These are phyloP conservation scores for Psilocybe azurescens DNA, from an alignment of 768 basidiomycete species.

Conservation along the genomic window DNA sequence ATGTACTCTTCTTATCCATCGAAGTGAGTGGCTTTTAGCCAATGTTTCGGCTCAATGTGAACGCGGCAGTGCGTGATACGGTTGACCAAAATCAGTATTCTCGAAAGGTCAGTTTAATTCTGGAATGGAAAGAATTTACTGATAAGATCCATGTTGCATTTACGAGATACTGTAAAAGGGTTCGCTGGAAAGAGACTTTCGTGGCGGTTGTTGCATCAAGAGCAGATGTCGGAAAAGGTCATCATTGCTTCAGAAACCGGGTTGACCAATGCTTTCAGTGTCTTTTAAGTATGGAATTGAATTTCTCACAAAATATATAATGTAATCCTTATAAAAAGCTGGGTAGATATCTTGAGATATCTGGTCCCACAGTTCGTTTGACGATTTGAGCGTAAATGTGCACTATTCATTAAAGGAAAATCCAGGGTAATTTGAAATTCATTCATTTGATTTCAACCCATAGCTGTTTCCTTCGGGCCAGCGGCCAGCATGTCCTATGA, in stretches of 20 bases:
- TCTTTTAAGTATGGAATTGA: constrained; percentile 19
- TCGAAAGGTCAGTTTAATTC: constrained; percentile 12
- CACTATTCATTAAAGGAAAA: too few relatives aligned
- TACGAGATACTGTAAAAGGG: constrained; percentile 10
- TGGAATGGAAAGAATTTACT: neutral
- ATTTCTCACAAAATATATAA: neutral
- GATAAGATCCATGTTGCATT: constrained; percentile 16
- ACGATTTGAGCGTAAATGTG: too few relatives aligned
- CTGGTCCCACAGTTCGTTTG: constrained; percentile 13
- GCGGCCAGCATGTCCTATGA: neutral
- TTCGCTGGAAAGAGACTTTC: constrained; percentile 21
- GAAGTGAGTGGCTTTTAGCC: constrained; percentile 13
- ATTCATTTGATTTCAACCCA: too few relatives aligned
- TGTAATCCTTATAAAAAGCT: too few relatives aligned
- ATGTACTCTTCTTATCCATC: constrained; percentile 16
- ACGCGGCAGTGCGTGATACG: neutral
- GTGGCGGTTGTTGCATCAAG: constrained; percentile 24
- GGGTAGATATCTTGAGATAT: neutral
- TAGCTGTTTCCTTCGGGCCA: neutral
- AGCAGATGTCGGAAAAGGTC: constrained; percentile 13
- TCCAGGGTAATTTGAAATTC: too few relatives aligned
- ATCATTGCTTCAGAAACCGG: constrained; percentile 19
- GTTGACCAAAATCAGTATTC: constrained; percentile 9
- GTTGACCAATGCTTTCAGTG: constrained; percentile 16
- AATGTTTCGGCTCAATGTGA: constrained; percentile 12